A percentile compares a stretch with the other conserved stretches of the same genome.
These are phyloP conservation scores for Fusarium secorum DNA, from an alignment of 2,329 filamentous ascomycete species.

Conservation along the genomic window DNA sequence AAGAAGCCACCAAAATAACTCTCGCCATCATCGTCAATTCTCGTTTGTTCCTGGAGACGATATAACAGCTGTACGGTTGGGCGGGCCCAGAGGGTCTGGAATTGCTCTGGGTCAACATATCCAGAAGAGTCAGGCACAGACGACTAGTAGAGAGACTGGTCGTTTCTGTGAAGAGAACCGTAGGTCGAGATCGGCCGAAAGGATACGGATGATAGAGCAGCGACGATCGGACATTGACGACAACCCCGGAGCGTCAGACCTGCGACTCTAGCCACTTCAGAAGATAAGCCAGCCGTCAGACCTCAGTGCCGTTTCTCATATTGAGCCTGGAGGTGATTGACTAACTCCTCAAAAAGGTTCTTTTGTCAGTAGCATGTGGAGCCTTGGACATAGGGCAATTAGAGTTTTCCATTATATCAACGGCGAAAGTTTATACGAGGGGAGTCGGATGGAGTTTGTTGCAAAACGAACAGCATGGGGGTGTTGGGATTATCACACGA, in stretches of 20 bases:
- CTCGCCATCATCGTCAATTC: constrained; percentile 39
- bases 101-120: background rate
- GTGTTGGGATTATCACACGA: background rate
- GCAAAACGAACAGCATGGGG: background rate
- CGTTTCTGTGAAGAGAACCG: background rate
- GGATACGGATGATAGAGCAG: constrained; percentile 4
- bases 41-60: constrained; percentile 44
- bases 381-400: background rate
- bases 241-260: background rate
- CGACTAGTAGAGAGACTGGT: background rate
- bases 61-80: constrained; percentile 8
- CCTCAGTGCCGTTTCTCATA: background rate
- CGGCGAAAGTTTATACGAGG: constrained; percentile 27
- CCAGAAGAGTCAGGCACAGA: background rate
- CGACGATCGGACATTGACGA: constrained; percentile 7
- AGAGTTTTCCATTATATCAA: constrained; percentile 28
- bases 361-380: background rate
- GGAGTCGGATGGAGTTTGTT: background rate
- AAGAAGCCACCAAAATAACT: background rate
- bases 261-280: background rate
- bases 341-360: background rate
- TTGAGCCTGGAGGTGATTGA: background rate
- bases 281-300: background rate
- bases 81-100: background rate
- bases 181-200: constrained; percentile 30